Evolutionary conservation across 768 basidiomycete genomes (phyloP).

Genomic region (Scleroderma citrinum): DNA sequence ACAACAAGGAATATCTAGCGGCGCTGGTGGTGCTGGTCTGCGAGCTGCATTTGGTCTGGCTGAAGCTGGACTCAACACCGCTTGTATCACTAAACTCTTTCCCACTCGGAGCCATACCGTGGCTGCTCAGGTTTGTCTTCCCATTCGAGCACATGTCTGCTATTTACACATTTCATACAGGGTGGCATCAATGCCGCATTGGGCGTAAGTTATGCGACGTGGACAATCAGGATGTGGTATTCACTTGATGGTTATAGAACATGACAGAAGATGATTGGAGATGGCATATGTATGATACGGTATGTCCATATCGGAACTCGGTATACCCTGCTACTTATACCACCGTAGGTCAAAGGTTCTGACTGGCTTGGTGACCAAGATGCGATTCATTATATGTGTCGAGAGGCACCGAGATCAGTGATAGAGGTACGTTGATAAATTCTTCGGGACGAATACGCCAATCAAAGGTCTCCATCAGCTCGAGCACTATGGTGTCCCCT

Average conservation of each 20-base stretch:
- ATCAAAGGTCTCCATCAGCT: constrained; percentile 47
- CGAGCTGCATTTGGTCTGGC: constrained; percentile 98
- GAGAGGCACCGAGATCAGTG: constrained; percentile 91
- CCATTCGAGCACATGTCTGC: neutral
- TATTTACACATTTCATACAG: constrained; percentile 33
- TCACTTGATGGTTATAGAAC: constrained; percentile 47
- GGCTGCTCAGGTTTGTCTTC: constrained; percentile 75
- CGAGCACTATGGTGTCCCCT: constrained; percentile 97
- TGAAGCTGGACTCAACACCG: constrained; percentile 97
- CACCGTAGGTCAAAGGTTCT: constrained; percentile 87
- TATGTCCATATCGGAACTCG: constrained; percentile 32
- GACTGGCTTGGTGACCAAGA: constrained; percentile 99
- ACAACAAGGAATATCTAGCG: constrained; percentile 42
- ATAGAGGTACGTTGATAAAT: constrained; percentile 58
- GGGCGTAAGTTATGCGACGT: constrained; percentile 51
- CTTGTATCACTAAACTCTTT: constrained; percentile 98
- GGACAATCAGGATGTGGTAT: neutral
- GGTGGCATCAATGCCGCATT: constrained; percentile 98
- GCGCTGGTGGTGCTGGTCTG: constrained; percentile 96
- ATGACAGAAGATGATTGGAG: constrained; percentile 99
- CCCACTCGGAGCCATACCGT: constrained; percentile 98
- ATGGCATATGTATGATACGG: constrained; percentile 98
- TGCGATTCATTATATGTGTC: constrained; percentile 99
- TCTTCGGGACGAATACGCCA: neutral
- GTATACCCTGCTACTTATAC: constrained; percentile 2